Evolutionary conservation across 2,329 filamentous ascomycete genomes (phyloP), one percentile per base, ranked within the genome.

Genomic region (Diplodia seriata): DNA sequence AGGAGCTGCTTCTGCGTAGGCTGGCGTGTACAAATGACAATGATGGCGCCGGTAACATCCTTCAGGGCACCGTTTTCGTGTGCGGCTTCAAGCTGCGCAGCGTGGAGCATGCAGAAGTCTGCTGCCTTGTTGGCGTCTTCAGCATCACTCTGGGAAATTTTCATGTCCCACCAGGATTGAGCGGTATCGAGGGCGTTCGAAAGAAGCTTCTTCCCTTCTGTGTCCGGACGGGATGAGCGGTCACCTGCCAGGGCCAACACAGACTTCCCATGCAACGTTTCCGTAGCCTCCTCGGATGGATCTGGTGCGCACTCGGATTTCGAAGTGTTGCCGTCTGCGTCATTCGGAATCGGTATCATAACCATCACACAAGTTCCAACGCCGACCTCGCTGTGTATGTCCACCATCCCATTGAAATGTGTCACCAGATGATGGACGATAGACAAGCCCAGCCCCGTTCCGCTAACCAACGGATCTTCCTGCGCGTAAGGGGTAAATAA

Each of bases 401-500:
- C 75, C 11, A 80, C 74, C n/a, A 74, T 75, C 18, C 78, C 78
- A 31, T 74, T 75, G 9, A 80, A 55, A 18, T 76, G 76, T 38
- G 76, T 74, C 14, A 80, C 51, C 54, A 80, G 76, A 66, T 78
- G 76, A 63, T 77, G 77, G 31, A 79, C 78, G 31, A 80, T 79
- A 36, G 73, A 76, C 8, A 80, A 71, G 26, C 78, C 78, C 6
- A 80, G 70, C 7, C 78, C 78, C 3, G 77, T 79, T 12, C 78
- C 78, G 43, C 77, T 75, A 14, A 73, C 76, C 3, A 80, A 66
- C 33, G 76, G 73, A 26, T 80, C 76, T 56, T 80, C 78, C 64
- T 80, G 78, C 0, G 77, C 75, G 61, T 80, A 80, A 1, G 78
- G 79, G 50, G 77, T 76, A 70, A 78, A 80, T 0, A 80, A 71